These are phyloP conservation scores for Sclerotinia spermophila DNA, from an alignment of 2,329 filamentous ascomycete species.

Conservation along the genomic window DNA sequence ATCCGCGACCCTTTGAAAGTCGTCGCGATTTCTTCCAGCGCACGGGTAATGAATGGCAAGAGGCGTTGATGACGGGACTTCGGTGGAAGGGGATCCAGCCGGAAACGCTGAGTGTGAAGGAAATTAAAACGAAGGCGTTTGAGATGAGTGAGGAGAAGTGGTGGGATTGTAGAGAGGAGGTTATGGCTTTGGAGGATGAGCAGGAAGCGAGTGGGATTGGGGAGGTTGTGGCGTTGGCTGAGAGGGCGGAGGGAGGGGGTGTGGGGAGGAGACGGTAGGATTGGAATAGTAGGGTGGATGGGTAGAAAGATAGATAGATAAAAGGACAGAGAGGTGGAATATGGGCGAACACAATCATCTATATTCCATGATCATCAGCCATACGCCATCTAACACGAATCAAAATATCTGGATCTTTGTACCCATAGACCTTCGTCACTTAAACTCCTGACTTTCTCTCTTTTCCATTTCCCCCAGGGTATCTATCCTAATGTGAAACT, in stretches of 20 bases:
- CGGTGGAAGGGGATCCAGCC: conserved; percentile 63
- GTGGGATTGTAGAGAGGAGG: conserved; percentile 97
- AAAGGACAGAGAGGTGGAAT: background rate
- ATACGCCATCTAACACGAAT: background rate
- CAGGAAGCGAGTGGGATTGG: conserved; percentile 84
- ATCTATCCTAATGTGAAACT: background rate
- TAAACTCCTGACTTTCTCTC: background rate
- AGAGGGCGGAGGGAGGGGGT: conserved; percentile 21
- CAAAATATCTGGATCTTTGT: background rate
- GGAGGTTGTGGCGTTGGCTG: conserved; percentile 80
- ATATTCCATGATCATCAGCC: background rate
- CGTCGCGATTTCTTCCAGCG: conserved; percentile 88
- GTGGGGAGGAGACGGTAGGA: conserved; percentile 32
- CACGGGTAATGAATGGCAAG: conserved; percentile 88
- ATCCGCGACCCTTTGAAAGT: conserved; percentile 64
- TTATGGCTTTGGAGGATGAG: conserved; percentile 87
- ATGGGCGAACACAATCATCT: background rate
- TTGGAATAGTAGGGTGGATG: no score
- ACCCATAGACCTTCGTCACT: background rate
- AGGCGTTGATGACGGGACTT: conserved; percentile 72
- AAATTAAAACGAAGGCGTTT: conserved; percentile 88
- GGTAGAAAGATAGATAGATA: background rate
- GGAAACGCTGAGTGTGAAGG: conserved; percentile 74
- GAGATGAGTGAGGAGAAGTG: conserved; percentile 92
- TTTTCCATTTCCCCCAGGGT: background rate